Evolutionary conservation across 192 early-diverging fungal species (phyloP), one percentile per base, ranked within the genome.

Genomic region (Funneliformis mosseae): DNA sequence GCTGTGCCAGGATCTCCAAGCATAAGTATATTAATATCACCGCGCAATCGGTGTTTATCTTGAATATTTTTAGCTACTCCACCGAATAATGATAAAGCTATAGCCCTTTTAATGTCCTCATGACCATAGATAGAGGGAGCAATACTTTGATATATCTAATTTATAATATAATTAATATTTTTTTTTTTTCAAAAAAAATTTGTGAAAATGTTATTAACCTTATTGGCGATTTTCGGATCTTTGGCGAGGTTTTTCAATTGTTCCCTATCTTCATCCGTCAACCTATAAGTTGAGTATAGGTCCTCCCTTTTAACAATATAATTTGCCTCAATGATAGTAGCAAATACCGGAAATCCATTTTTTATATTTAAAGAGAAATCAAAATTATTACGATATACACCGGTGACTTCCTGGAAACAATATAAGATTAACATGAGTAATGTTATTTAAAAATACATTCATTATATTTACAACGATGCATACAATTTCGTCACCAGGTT

Each of bases 121-220:
- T 99, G 97, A 39, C 97, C 97, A 88, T 95, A 98, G 83, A 99
- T 99, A n/a, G 97, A 99, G 25, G 97, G 97, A 10, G 97, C 97
- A 69, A 99, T 97, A 71, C 92, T 94, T 85, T 94, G 94, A 80
- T 98, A 92, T 71, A 99, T 95, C 89, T 94, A 12, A 33, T 67
- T 7, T 39, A 38, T 41, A 8, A n/a, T 72, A 8, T 73, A 27
- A 4, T 27, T 27, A 21, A 75, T 41, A 43, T 23, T 46, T 41
- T 10, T 23, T 21, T 12, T 27, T 23, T n/a, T 77, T 69, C 2
- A 27, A 66, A 25, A n/a, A 46, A 28, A 0, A 18, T 76, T 18
- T 71, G 25, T 63, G 27, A 10, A 48, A 39, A 25, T 45, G 6
- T 50, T 25, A 79, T 79, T 66, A 85, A 94, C 93, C 86, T 94